A percentile compares a stretch with the other conserved stretches of the same genome.
These are phyloP conservation scores for Xylaria arbuscula DNA, from an alignment of 2,329 filamentous ascomycete genomes.

Conservation along the genomic window DNA sequence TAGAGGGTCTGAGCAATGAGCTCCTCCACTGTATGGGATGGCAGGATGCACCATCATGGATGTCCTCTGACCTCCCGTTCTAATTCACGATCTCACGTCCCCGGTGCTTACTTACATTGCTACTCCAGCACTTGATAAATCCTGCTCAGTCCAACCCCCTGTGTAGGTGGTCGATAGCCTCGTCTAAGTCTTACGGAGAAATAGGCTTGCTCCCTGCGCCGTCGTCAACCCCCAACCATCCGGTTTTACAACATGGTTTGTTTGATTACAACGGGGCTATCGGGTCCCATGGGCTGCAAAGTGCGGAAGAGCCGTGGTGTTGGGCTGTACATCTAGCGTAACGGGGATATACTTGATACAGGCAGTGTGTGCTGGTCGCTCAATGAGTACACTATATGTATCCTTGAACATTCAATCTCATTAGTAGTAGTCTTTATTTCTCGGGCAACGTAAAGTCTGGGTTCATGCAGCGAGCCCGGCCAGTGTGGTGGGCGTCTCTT, in stretches of 20 bases:
- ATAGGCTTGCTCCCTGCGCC: constrained; percentile 14
- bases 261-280: constrained; percentile 24
- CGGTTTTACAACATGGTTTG: constrained; percentile 9
- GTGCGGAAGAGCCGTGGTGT: constrained; percentile 19
- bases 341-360: constrained; percentile 16
- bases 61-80: constrained; percentile 22
- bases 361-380: background rate
- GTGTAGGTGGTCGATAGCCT: constrained; percentile 22
- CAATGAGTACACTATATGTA: background rate
- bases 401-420: constrained; percentile 33
- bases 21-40: constrained; percentile 27
- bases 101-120: constrained; percentile 22
- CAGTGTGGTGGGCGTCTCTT: constrained; percentile 37
- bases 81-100: constrained; percentile 30
- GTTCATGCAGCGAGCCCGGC: constrained; percentile 48
- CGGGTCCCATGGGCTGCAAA: constrained; percentile 19
- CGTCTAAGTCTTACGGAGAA: constrained; percentile 15
- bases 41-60: constrained; percentile 36
- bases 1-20: constrained; percentile 27
- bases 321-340: constrained; percentile 10
- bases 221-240: constrained; percentile 13
- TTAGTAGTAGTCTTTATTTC: constrained; percentile 28
- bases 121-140: constrained; percentile 12
- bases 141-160: constrained; percentile 4
- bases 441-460: constrained; percentile 42